phyloP scores from a whole-genome alignment of 495 filamentous ascomycete species.

The Neurospora pannonica region DNA sequence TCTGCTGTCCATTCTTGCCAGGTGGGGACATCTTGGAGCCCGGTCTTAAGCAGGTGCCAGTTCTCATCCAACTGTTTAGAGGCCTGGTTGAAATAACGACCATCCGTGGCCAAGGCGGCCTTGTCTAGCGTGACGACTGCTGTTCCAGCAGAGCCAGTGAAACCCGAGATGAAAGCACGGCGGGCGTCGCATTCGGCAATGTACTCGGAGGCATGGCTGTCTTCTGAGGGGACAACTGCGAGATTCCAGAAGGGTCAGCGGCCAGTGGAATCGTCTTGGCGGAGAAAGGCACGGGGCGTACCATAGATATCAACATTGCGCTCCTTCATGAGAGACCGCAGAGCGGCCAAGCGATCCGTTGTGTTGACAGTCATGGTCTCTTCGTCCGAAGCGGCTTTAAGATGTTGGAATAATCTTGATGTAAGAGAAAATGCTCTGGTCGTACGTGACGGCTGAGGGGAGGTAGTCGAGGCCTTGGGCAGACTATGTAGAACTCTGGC shows the following conservation, averaged over 20 bases:
- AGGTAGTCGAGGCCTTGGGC: neutral
- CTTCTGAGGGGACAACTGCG: conserved; percentile 91
- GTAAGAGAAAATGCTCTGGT: neutral
- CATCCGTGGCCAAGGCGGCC: conserved; percentile 89
- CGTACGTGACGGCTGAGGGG: neutral
- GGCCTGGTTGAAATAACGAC: conserved; percentile 97
- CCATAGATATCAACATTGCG: conserved; percentile 87
- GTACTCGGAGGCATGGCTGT: conserved; percentile 96
- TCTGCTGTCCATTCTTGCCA: conserved; percentile 97
- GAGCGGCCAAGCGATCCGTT: conserved; percentile 58
- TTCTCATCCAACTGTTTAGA: conserved; percentile 84
- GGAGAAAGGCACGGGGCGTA: conserved; percentile 36
- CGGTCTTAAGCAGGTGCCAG: conserved; percentile 88
- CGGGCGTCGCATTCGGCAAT: conserved; percentile 89
- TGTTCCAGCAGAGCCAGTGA: conserved; percentile 90
- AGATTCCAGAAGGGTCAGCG: conserved; percentile 2
- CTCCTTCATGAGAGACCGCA: conserved; percentile 83
- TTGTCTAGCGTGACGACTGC: conserved; percentile 80
- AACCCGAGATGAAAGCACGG: conserved; percentile 87
- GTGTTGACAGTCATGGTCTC: conserved; percentile 85
- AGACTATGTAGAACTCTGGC: neutral
- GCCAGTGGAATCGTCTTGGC: neutral
- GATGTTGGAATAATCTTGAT: neutral
- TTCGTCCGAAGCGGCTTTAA: conserved; percentile 12
- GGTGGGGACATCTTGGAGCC: conserved; percentile 84